Base-by-base conservation (phyloP, 371 early-diverging fungal species). In the Coemansia sp. region DNA sequence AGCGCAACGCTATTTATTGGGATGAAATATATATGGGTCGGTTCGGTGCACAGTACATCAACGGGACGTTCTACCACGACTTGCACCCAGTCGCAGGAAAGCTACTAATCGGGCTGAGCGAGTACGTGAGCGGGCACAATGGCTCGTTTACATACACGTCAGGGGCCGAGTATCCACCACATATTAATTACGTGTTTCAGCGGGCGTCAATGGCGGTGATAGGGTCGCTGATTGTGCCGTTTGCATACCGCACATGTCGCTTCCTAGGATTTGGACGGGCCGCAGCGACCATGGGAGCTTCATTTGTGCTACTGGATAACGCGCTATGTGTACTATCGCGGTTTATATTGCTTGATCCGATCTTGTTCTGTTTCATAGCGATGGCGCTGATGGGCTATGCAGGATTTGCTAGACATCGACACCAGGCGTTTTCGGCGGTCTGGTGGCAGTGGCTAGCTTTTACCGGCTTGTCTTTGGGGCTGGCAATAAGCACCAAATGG, bases 11-110 rank as follows among this genome's bases (percentile, higher is more conserved):
- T 50, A 94, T 94, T 45, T 90, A 91, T 16, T 85, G 82, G 85
- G 83, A 84, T 67, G 87, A 93, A 84, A 89, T 92, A 14, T 93
- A 94, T 77, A 93, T 94, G 81, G 94, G 92, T 63, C 90, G 92
- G 87, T 97, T 97, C 82, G 98, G 93, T 14, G 90, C 92, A 22
- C 84, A 93, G 79, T 98, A 98, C 80, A 80, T 98, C 61, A 91
- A 94, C 66, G 88, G 90, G 48, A 90, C 90, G 45, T 99, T 99
- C 80, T 92, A 99, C 78, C 96, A 95, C 81, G 99, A 99, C 81
- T 99, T 99, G 1, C 99, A 99, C 82, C 99, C 99, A 42, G 99
- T 99, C 1, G 86, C 99, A 39, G 99, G 99, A 45, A 99, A 99
- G 81, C 94, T 99, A 84, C 83, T 99, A 27, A 90, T 95, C n/a